Percentiles rank a stretch among this genome's conserved stretches.
phyloP scores from a whole-genome alignment of 495 filamentous ascomycete species.

The Hypoxylon trugodes region DNA sequence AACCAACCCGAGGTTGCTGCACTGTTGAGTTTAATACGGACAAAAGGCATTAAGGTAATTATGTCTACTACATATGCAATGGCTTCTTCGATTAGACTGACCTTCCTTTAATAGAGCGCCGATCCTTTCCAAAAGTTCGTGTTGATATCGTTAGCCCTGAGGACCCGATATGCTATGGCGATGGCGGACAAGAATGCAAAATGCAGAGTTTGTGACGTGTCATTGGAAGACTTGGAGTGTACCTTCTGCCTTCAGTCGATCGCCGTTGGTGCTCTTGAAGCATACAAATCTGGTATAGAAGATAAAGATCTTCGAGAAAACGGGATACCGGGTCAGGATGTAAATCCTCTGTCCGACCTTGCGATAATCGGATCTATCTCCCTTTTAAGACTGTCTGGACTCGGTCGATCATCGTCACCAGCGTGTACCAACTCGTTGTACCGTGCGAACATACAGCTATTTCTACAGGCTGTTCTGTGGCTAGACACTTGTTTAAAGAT shows the following conservation, averaged over 20 bases:
- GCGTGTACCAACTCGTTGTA: constrained; percentile 39
- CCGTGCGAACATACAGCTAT: constrained; percentile 40
- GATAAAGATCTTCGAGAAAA: constrained; percentile 37
- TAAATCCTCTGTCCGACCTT: constrained; percentile 56
- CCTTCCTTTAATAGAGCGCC: not conserved
- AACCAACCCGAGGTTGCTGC: not conserved
- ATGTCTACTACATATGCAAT: not conserved
- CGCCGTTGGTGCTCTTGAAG: constrained; percentile 36
- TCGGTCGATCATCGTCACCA: not conserved
- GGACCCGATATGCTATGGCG: constrained; percentile 22
- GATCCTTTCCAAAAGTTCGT: constrained; percentile 1
- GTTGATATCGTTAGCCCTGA: constrained; percentile 21
- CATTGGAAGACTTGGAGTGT: constrained; percentile 35
- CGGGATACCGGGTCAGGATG: constrained; percentile 15
- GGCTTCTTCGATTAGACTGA: not conserved
- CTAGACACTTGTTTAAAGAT: constrained; percentile 51
- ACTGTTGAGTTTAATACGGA: constrained; percentile 7
- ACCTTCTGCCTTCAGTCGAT: constrained; percentile 47
- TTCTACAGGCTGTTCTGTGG: constrained; percentile 57
- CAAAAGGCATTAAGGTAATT: constrained; percentile 11
- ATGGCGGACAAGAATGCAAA: not conserved
- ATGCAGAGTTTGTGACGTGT: constrained; percentile 43
- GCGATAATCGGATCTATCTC: constrained; percentile 54
- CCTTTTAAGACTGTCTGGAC: constrained; percentile 55
- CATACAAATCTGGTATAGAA: constrained; percentile 41